Conservation (phyloP, 176 grass and related monocot species). For the Oryza coarctata region DNA sequence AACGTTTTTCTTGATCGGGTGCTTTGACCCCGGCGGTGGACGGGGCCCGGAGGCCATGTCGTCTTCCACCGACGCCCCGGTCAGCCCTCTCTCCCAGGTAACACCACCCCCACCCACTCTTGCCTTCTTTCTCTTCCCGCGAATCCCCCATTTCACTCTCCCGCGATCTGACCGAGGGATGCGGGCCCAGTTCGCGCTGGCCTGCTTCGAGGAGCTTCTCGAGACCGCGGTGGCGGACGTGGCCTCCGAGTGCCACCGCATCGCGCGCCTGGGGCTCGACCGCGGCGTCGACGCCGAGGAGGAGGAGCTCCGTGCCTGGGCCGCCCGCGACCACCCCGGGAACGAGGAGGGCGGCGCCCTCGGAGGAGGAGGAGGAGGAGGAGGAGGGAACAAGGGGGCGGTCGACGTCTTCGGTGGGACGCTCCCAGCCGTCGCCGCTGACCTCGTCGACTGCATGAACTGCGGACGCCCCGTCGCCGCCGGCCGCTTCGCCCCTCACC, state of each 20-base stretch:
- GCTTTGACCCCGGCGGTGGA: too few species aligned
- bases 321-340: constrained; percentile 43
- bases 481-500: constrained; percentile 89
- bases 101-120: too few species aligned
- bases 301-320: constrained; percentile 77
- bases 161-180: not conserved
- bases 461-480: constrained; percentile 72
- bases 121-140: not conserved
- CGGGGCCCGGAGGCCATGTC: not conserved
- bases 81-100: constrained; percentile 74
- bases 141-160: not conserved
- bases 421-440: constrained; percentile 72
- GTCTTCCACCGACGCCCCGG: not conserved
- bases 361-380: not conserved
- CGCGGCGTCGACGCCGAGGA: constrained; percentile 85
- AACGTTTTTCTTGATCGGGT: too few species aligned
- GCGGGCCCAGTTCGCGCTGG: constrained; percentile 47
- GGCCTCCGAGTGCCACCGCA: constrained; percentile 93
- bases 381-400: constrained; percentile 66
- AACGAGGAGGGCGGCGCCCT: constrained; percentile 41
- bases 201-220: constrained; percentile 86
- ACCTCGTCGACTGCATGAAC: constrained; percentile 89
- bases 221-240: constrained; percentile 80
- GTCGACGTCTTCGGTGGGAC: constrained; percentile 81
- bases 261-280: constrained; percentile 88